Conservation (phyloP, 2,329 filamentous ascomycete species). For the Bipolaris oryzae region DNA sequence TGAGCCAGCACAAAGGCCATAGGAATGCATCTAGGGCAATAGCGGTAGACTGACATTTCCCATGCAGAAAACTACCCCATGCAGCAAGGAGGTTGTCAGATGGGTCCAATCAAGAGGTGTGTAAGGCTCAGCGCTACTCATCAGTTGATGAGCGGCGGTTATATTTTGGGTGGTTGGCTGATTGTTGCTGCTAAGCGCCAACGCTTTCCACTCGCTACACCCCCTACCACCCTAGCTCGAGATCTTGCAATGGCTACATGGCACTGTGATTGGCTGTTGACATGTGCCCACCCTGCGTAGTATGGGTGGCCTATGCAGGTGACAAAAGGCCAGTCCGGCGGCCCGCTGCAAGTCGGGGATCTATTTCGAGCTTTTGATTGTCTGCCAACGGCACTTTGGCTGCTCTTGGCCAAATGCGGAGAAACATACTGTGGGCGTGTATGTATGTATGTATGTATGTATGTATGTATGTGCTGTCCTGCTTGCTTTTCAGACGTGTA, state of each 20-base stretch:
- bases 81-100: constrained; percentile 31
- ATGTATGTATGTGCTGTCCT: constrained; percentile 4
- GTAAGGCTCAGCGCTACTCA: constrained; percentile 42
- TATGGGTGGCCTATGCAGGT: constrained; percentile 40
- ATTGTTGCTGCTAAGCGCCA: constrained; percentile 44
- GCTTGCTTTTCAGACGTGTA: constrained; percentile 5
- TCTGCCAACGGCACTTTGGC: constrained; percentile 16
- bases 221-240: constrained; percentile 26
- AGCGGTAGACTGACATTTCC: constrained; percentile 43
- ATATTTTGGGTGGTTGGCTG: constrained; percentile 46
- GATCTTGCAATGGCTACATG: constrained; percentile 20
- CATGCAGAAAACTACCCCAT: constrained; percentile 41
- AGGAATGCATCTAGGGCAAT: constrained; percentile 29
- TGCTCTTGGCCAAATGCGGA: constrained; percentile 20
- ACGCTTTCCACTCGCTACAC: constrained; percentile 37
- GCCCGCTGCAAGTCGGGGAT: constrained; percentile 39
- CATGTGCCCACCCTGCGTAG: constrained; percentile 38
- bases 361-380: constrained; percentile 41
- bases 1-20: constrained; percentile 19
- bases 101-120: constrained; percentile 40
- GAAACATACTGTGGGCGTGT: constrained; percentile 12
- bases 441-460: constrained; percentile 2
- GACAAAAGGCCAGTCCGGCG: constrained; percentile 35
- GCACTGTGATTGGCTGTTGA: constrained; percentile 34
- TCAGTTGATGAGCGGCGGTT: constrained; percentile 40